phyloP scores from a whole-genome alignment of 768 basidiomycete species.

The Pulveroboletus sp. region DNA sequence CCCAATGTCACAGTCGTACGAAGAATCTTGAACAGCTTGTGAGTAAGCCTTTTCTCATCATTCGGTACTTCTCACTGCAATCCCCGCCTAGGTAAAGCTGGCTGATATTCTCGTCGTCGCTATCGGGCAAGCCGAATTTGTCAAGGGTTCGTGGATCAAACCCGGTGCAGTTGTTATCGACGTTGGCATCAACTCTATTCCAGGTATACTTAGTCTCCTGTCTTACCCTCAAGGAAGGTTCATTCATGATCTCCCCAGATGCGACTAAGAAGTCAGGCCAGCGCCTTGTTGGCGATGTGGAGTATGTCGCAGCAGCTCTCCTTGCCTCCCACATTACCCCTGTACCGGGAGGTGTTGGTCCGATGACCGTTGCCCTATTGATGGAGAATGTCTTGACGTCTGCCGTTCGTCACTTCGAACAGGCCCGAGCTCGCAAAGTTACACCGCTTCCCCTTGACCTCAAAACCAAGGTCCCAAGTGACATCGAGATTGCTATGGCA shows the following conservation, averaged over 20 bases:
- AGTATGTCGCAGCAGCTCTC: constrained; percentile 68
- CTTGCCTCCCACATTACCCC: constrained; percentile 93
- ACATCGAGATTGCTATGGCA: constrained; percentile 94
- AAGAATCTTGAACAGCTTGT: constrained; percentile 77
- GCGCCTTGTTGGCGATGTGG: constrained; percentile 93
- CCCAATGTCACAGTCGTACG: constrained; percentile 93
- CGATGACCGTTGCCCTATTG: constrained; percentile 99
- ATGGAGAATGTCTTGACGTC: constrained; percentile 92
- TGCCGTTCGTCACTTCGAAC: constrained; percentile 77
- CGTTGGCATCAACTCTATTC: constrained; percentile 95
- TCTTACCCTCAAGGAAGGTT: neutral
- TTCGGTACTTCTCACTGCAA: constrained; percentile 2
- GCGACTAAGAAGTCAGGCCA: constrained; percentile 90
- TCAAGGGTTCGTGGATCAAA: constrained; percentile 94
- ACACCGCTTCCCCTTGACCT: constrained; percentile 77
- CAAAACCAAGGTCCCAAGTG: constrained; percentile 84
- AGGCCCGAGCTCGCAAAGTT: constrained; percentile 59
- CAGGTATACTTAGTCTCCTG: constrained; percentile 46
- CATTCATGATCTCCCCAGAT: constrained; percentile 42
- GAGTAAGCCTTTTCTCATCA: constrained; percentile 28
- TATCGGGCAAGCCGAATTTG: constrained; percentile 88
- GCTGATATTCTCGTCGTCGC: constrained; percentile 96
- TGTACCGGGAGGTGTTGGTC: constrained; percentile 97
- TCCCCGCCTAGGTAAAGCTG: constrained; percentile 55
- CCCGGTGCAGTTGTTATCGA: constrained; percentile 94